phyloP scores from a whole-genome alignment of 495 filamentous ascomycete species.

The Aspergillus asperescens region DNA sequence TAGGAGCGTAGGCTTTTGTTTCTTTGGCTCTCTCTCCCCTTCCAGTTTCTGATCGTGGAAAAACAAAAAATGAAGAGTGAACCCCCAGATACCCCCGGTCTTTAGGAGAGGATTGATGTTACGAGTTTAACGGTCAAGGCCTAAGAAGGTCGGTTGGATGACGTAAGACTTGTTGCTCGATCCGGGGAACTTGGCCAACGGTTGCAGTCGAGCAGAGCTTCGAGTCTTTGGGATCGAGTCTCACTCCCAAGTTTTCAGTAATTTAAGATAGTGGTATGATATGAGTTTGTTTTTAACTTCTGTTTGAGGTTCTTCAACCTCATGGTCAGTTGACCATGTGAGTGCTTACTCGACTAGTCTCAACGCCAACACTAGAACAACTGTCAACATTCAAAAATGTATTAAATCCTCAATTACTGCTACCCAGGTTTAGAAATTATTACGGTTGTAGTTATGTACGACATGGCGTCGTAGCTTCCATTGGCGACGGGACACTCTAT shows the following conservation, averaged over 20 bases:
- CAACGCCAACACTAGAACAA: no score
- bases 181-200: slow-evolving; percentile 28
- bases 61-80: not conserved
- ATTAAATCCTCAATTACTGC: no score
- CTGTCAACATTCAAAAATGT: no score
- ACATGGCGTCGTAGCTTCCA: no score
- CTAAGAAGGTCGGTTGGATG: slow-evolving; percentile 26
- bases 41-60: not conserved
- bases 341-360: no score
- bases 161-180: slow-evolving; percentile 38
- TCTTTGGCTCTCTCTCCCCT: slow-evolving; percentile 1
- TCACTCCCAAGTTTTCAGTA: not conserved
- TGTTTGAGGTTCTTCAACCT: no score
- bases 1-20: not conserved
- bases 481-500: no score
- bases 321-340: no score
- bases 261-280: no score
- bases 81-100: not conserved
- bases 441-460: no score
- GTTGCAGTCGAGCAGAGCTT: slow-evolving; percentile 18
- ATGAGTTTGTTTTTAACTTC: no score
- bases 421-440: no score
- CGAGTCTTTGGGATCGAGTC: not conserved
- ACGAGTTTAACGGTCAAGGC: not conserved
- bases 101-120: slow-evolving; percentile 7